Evolutionary conservation across 78 protist species (phyloP).

Genomic region (Chrysochromulina tobinii): DNA sequence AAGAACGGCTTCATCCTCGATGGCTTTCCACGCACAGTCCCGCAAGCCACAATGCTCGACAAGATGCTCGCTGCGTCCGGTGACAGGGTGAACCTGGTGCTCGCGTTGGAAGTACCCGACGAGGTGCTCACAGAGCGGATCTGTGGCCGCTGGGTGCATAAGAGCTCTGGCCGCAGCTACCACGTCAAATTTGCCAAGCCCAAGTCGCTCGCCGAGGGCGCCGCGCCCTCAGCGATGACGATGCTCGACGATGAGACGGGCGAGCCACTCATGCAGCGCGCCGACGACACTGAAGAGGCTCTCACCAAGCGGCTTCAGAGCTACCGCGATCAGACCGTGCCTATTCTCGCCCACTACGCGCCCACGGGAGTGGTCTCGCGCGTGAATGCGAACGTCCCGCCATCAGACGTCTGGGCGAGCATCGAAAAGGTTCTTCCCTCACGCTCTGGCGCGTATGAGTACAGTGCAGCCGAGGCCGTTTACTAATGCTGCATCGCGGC

Average conservation of each 20-base stretch:
- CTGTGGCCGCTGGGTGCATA: constrained; percentile 89
- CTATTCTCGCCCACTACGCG: background rate
- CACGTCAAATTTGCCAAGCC: constrained; percentile 82
- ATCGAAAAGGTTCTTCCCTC: background rate
- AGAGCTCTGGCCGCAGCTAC: constrained; percentile 80
- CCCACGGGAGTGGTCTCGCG: background rate
- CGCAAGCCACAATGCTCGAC: constrained; percentile 78
- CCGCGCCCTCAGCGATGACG: background rate
- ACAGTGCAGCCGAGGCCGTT: too few relatives aligned
- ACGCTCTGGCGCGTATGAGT: too few relatives aligned
- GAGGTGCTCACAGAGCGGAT: constrained; percentile 79
- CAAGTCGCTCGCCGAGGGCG: background rate
- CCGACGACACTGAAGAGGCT: constrained; percentile 85
- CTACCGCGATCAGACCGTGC: constrained; percentile 57
- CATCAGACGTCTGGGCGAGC: background rate
- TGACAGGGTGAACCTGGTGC: background rate
- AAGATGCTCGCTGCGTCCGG: background rate
- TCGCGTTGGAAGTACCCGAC: constrained; percentile 50
- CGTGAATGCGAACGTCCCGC: background rate
- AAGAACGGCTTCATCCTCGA: constrained; percentile 90
- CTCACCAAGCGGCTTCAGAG: constrained; percentile 53
- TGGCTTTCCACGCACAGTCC: constrained; percentile 95
- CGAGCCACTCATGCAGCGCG: constrained; percentile 86
- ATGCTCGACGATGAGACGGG: constrained; percentile 84
- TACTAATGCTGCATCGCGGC: too few relatives aligned